phyloP scores from a whole-genome alignment of 257 asterid genomes.

The Solanum etuberosum region DNA sequence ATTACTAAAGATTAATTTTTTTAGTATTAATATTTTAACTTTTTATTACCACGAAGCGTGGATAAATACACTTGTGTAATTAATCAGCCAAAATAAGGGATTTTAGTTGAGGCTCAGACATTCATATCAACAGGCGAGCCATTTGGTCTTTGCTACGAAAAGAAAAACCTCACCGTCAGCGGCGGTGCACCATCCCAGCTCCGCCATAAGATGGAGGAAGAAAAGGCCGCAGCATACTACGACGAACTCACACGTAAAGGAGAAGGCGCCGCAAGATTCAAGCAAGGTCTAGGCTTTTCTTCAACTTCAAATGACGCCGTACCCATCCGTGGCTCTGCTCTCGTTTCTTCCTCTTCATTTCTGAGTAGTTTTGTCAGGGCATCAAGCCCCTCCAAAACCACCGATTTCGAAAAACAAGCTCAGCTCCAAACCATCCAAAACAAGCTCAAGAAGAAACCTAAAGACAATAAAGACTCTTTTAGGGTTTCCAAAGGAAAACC shows the following conservation, averaged over 20 bases:
- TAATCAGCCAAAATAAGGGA: too few species aligned
- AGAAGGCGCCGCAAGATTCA: slow-evolving; percentile 82
- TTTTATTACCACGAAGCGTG: too few species aligned
- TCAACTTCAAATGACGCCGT: slow-evolving; percentile 29
- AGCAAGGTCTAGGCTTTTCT: slow-evolving; percentile 86
- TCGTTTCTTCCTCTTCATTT: slow-evolving; percentile 46
- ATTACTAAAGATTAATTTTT: too few species aligned
- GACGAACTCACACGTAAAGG: slow-evolving; percentile 88
- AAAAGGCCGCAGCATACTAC: slow-evolving; percentile 83
- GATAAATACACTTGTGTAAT: too few species aligned
- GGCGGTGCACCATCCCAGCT: not conserved
- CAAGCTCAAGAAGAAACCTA: slow-evolving; percentile 51
- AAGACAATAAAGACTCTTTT: slow-evolving; percentile 2
- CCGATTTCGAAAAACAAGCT: slow-evolving; percentile 44
- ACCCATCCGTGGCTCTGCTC: slow-evolving; percentile 60
- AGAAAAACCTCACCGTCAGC: not conserved
- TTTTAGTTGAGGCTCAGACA: too few species aligned
- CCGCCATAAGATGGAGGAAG: slow-evolving; percentile 64
- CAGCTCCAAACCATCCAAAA: slow-evolving; percentile 54
- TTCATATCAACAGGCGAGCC: not conserved
- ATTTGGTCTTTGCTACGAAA: not conserved
- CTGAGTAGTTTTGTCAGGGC: slow-evolving; percentile 65
- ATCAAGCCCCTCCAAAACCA: slow-evolving; percentile 54
- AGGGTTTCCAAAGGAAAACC: slow-evolving; percentile 10
- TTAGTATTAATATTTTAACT: too few species aligned